Conservation (phyloP, 2,329 filamentous ascomycete species). For the Bretziella fagacearum region DNA sequence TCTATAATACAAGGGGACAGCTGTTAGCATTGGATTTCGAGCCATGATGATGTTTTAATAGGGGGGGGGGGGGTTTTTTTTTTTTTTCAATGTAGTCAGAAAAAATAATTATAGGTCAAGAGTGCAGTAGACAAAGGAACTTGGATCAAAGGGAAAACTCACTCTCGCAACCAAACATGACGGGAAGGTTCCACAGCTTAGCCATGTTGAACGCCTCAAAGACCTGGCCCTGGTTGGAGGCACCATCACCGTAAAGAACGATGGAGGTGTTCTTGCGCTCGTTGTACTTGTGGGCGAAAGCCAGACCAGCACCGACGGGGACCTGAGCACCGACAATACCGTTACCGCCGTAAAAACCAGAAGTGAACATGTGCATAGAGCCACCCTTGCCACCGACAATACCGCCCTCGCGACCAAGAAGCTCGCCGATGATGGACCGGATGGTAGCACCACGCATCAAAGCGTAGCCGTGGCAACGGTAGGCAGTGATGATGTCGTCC, state of each 20-base stretch:
- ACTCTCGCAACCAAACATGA: constrained; percentile 98
- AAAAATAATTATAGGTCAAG: background rate
- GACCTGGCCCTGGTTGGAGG: constrained; percentile 97
- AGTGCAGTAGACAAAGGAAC: background rate
- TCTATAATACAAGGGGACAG: constrained; percentile 35
- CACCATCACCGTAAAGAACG: constrained; percentile 92
- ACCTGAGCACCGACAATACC: constrained; percentile 98
- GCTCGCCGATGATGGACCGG: constrained; percentile 86
- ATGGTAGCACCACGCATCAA: constrained; percentile 87
- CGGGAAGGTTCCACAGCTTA: constrained; percentile 92
- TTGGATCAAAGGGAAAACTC: constrained; percentile 26
- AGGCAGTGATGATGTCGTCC: constrained; percentile 93
- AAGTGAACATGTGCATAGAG: constrained; percentile 99
- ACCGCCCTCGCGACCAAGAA: constrained; percentile 85
- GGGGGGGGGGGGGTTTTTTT: background rate
- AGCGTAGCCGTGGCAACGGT: constrained; percentile 97
- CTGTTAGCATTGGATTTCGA: no score
- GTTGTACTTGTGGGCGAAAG: constrained; percentile 92
- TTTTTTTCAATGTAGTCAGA: no score
- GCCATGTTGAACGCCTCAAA: constrained; percentile 99
- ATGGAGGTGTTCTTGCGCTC: constrained; percentile 72
- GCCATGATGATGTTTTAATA: no score
- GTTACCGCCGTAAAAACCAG: constrained; percentile 96
- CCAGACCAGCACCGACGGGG: constrained; percentile 87
- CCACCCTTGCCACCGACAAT: constrained; percentile 98